Evolutionary conservation across 2,329 filamentous ascomycete species (phyloP).

Genomic region (Phoma herbarum): DNA sequence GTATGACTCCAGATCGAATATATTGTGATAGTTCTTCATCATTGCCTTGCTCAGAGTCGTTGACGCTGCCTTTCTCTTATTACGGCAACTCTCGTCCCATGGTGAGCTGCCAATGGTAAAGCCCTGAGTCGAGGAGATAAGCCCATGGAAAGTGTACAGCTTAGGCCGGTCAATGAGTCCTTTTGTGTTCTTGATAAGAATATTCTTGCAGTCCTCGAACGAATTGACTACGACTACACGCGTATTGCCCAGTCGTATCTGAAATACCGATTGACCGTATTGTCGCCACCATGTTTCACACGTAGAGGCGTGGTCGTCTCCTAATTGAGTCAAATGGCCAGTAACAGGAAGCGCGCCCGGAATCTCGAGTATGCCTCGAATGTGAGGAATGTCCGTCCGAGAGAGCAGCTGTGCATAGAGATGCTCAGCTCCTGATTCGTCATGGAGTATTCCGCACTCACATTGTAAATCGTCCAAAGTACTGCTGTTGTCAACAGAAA

Average conservation of each 20-base stretch:
- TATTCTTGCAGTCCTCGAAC: conserved; percentile 62
- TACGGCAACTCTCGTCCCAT: conserved; percentile 64
- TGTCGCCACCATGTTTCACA: neutral
- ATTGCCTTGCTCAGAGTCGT: conserved; percentile 51
- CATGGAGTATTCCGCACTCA: neutral
- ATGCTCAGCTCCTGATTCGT: neutral
- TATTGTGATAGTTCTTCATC: conserved; percentile 42
- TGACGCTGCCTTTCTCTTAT: conserved; percentile 62
- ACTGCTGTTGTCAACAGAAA: neutral
- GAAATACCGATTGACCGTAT: neutral
- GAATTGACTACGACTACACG: conserved; percentile 51
- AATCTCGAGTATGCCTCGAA: conserved; percentile 53
- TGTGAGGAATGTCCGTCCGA: conserved; percentile 60
- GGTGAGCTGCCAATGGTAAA: conserved; percentile 65
- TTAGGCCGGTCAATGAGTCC: conserved; percentile 62
- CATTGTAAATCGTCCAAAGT: neutral
- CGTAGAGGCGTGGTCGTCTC: neutral
- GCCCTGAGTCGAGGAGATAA: conserved; percentile 60
- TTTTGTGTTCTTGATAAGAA: conserved; percentile 59
- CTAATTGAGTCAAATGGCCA: neutral
- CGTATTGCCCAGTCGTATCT: neutral
- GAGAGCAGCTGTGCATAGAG: conserved; percentile 20
- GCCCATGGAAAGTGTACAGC: conserved; percentile 62
- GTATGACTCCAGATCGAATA: neutral
- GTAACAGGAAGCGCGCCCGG: neutral